Conservation (phyloP, 371 early-diverging fungal genomes). For the Saksenaea vasiformis region DNA sequence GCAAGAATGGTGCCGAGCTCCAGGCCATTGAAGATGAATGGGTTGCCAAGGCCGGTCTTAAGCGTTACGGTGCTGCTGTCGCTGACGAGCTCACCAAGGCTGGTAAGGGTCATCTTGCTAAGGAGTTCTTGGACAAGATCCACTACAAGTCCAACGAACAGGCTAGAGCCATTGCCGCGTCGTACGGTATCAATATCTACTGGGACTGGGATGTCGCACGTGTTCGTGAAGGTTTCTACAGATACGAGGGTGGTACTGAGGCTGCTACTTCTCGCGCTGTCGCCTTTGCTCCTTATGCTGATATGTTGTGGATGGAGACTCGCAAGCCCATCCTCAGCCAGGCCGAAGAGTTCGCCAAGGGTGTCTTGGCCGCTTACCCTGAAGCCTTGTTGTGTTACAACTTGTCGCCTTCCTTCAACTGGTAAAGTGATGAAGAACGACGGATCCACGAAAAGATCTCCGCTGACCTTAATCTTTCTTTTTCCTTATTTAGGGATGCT, state of each 20-base stretch:
- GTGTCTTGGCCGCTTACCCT: conserved; percentile 70
- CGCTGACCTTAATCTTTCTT: conserved; percentile 8
- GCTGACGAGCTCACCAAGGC: conserved; percentile 71
- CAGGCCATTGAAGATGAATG: conserved; percentile 89
- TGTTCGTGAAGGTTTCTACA: conserved; percentile 95
- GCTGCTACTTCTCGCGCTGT: conserved; percentile 88
- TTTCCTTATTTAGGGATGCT: conserved; percentile 55
- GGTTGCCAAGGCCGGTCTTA: conserved; percentile 82
- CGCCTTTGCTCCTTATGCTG: conserved; percentile 92
- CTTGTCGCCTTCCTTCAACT: conserved; percentile 98
- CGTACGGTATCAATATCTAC: conserved; percentile 80
- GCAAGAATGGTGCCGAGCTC: conserved; percentile 76
- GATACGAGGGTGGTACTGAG: conserved; percentile 93
- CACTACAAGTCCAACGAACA: conserved; percentile 78
- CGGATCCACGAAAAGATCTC: background rate
- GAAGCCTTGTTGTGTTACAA: conserved; percentile 88
- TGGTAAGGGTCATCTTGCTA: conserved; percentile 46
- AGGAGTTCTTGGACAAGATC: conserved; percentile 59
- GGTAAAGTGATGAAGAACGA: conserved; percentile 61
- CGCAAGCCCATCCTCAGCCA: conserved; percentile 91
- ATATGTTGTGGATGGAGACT: conserved; percentile 98
- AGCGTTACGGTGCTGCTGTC: conserved; percentile 84
- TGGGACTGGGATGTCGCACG: conserved; percentile 95
- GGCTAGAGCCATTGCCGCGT: conserved; percentile 79
- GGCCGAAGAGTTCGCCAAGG: conserved; percentile 90